These are phyloP conservation scores for Cubamyces sp. DNA, from an alignment of 768 basidiomycete genomes.

Conservation along the genomic window DNA sequence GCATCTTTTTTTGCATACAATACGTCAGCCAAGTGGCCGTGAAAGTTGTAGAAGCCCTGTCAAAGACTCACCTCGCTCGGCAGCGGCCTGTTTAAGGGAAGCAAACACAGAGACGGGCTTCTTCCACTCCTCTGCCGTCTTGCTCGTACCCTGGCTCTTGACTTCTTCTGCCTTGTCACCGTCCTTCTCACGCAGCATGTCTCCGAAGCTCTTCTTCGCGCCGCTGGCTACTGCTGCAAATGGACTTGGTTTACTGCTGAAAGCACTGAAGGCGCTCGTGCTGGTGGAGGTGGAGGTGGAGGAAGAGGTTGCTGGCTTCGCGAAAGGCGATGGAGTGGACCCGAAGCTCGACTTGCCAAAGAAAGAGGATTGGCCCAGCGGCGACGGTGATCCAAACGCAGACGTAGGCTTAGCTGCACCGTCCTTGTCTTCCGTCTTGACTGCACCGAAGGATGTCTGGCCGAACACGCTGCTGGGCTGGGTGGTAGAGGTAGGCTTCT, in stretches of 20 bases:
- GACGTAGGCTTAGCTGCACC: slow-evolving; percentile 14
- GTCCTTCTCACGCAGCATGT: slow-evolving; percentile 51
- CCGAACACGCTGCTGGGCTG: slow-evolving; percentile 6
- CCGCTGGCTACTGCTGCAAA: slow-evolving; percentile 44
- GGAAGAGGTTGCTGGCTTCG: slow-evolving; percentile 26
- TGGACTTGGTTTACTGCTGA: slow-evolving; percentile 37
- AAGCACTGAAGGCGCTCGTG: slow-evolving; percentile 46
- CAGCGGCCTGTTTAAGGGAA: slow-evolving; percentile 10
- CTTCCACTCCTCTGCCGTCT: slow-evolving; percentile 21
- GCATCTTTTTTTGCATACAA: not conserved
- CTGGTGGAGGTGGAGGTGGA: slow-evolving; percentile 29
- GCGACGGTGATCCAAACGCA: slow-evolving; percentile 33
- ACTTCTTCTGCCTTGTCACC: slow-evolving; percentile 13
- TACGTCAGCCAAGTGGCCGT: too few relatives aligned
- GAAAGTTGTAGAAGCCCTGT: not conserved
- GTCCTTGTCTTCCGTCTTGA: slow-evolving; percentile 5
- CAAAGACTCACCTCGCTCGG: not conserved
- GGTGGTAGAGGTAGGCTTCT: slow-evolving; percentile 2
- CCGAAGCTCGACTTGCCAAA: slow-evolving; percentile 27
- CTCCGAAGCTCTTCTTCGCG: slow-evolving; percentile 58
- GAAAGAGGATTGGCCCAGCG: slow-evolving; percentile 23
- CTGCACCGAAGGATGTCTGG: slow-evolving; percentile 13
- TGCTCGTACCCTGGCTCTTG: slow-evolving; percentile 19
- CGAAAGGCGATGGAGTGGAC: slow-evolving; percentile 30
- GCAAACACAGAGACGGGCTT: slow-evolving; percentile 30